phyloP scores from a whole-genome alignment of 768 basidiomycete genomes.

The Suillus sp. region DNA sequence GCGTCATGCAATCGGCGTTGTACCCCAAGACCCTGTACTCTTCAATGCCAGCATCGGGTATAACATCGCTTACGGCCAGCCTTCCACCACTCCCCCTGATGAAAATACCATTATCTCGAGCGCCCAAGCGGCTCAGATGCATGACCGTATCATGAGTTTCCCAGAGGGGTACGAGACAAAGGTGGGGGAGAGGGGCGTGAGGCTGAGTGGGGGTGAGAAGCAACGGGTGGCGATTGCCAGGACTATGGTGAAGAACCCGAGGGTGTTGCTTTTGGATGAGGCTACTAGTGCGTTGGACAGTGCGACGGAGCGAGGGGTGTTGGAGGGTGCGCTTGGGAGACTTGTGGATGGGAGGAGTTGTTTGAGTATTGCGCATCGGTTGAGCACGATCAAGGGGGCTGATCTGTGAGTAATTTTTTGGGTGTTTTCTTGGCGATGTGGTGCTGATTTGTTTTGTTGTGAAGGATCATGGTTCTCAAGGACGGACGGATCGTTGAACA shows the following conservation, averaged over 20 bases:
- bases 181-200: conserved; percentile 87
- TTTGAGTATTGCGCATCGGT: conserved; percentile 31
- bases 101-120: conserved; percentile 68
- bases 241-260: conserved; percentile 84
- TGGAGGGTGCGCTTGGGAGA: conserved; percentile 47
- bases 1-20: conserved; percentile 82
- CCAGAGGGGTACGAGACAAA: conserved; percentile 85
- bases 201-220: conserved; percentile 87
- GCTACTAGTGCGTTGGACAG: conserved; percentile 87
- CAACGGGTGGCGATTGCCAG: conserved; percentile 88
- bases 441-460: conserved; percentile 10
- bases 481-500: conserved; percentile 88
- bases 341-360: conserved; percentile 23
- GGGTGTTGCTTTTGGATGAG: conserved; percentile 77
- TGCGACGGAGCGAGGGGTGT: conserved; percentile 87
- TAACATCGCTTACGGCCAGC: conserved; percentile 63
- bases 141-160: conserved; percentile 82
- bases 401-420: conserved; percentile 50
- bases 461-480: conserved; percentile 86
- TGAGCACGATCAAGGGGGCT: conserved; percentile 55
- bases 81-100: conserved; percentile 61
- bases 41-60: conserved; percentile 73
- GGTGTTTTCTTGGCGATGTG: neutral
- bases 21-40: conserved; percentile 62
- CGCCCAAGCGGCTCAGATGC: conserved; percentile 83